Evolutionary conservation across 331 rosid genomes (phyloP), one percentile per base, ranked within the genome.

Genomic region (Quercus tomentella): DNA sequence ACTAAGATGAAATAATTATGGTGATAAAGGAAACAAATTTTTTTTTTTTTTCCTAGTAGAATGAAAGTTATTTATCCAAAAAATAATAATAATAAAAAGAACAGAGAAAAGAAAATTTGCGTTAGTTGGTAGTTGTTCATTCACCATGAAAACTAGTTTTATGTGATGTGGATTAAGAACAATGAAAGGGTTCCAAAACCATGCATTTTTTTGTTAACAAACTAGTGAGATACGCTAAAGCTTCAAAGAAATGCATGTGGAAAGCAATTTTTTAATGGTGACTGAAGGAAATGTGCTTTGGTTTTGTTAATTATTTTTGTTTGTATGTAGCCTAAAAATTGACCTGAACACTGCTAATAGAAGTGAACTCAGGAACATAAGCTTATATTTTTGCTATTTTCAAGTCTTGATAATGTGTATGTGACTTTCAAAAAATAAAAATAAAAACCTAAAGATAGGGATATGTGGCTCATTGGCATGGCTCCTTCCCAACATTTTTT

Each of bases 401-500:
- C 23, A 11, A 31, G 33, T 3, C 72, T 7, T 49, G 33, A 43
- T 21, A 43, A 33, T 6, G 6, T 21, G 15, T 15, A 6, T 66
- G 11, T 70, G 74, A 56, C 56, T 70, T 33, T 74, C 28, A 20
- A 45, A 62, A 22, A 7, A 72, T 72, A 49, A 52, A 33, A 20
- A 9, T 15, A 35, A 67, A 35, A 6, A 66, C 31, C 20, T 58
- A 63, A 69, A 12, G 54, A 71, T 65, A 45, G 37, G 57, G 67
- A 80, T 65, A 49, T 56, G 23, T 68, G 57, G 72, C 21, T 63
- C 51, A 30, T 25, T 81, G 75, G 57, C 58, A 23, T 70, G 56
- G 28, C 41, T 62, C 73, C 75, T 76, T 9, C 62, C 76, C 70
- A 78, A 77, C 66, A 62, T 9, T 61, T 76, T 78, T 33, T 74